Base-by-base conservation (phyloP, 306 rosid genomes). In the Dalbergia oliveri region DNA sequence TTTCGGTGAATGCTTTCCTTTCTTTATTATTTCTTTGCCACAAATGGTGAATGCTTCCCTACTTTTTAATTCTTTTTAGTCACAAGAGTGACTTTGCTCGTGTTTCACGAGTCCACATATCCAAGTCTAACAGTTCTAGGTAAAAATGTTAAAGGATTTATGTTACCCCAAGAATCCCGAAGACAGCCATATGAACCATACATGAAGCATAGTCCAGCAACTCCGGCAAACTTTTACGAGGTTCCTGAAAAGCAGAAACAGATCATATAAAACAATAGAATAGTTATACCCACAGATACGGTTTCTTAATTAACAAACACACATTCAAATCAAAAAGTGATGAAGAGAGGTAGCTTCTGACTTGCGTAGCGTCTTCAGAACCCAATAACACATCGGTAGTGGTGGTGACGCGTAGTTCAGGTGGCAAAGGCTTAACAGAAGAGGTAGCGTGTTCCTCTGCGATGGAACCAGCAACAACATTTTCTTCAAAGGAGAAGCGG, bases 81-180 rank as follows among this genome's bases (percentile, higher is more conserved):
- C n/a, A n/a, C n/a, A n/a, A n/a, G n/a, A n/a, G n/a, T n/a, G n/a
- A n/a, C n/a, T n/a, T n/a, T n/a, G n/a, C n/a, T n/a, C n/a, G n/a
- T n/a, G n/a, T n/a, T n/a, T n/a, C n/a, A n/a, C n/a, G n/a, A n/a
- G n/a, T n/a, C n/a, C n/a, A n/a, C n/a, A n/a, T n/a, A n/a, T 47
- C 14, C 14, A 47, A 47, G 21, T 35, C 14, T 51, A 62, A 65
- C 50, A 73, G 41, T 12, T 65, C 0, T 78, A 67, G 47, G 18
- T 8, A 33, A 67, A 68, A 68, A 73, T 23, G n/a, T 76, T 18
- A 61, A 34, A n/a, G 19, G 5, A 13, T 56, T 61, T 41, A 78
- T 78, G 75, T 80, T 83, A 86, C 89, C 87, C 89, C 89, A 45
- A 86, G 81, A 80, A 86, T 86, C 37, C 89, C 89, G 64, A 83